Evolutionary conservation across 2,329 filamentous ascomycete genomes (phyloP).

Genomic region (Cercospora canescens): DNA sequence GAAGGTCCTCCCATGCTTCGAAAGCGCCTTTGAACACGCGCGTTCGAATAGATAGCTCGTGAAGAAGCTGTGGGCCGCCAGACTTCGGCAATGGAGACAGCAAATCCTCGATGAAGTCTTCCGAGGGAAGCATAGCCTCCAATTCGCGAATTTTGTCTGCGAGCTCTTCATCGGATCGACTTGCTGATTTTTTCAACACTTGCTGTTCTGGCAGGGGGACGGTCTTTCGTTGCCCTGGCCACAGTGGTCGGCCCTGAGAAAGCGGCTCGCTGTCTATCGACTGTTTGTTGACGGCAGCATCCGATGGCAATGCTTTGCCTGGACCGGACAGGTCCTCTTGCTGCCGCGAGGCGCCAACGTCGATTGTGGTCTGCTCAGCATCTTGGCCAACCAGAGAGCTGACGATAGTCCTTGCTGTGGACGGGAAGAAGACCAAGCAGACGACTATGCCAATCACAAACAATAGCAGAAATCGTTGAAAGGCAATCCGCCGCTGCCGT

Average conservation of each 20-base stretch:
- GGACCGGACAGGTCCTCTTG: background rate
- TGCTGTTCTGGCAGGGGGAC: background rate
- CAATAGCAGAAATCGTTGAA: too few relatives aligned
- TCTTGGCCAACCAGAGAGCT: background rate
- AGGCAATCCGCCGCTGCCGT: too few relatives aligned
- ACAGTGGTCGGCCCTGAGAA: background rate
- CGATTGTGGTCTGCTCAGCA: too few relatives aligned
- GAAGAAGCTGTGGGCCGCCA: constrained; percentile 13
- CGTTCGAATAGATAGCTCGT: constrained; percentile 16
- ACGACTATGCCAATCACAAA: too few relatives aligned
- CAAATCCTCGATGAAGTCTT: constrained; percentile 14
- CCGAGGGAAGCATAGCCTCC: background rate
- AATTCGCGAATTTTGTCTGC: background rate
- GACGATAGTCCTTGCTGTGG: background rate
- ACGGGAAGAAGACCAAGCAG: background rate
- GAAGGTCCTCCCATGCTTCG: constrained; percentile 19
- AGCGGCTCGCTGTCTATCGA: background rate
- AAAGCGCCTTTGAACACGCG: constrained; percentile 18
- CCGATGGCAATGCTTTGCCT: too few relatives aligned
- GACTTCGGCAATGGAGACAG: constrained; percentile 15
- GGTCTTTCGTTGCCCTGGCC: background rate
- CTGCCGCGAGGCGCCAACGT: too few relatives aligned
- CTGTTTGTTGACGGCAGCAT: too few relatives aligned
- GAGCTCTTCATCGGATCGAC: background rate
- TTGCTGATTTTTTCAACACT: background rate